Base-by-base conservation (phyloP, 208 protist species). In the Acanthamoeba comandoni region DNA sequence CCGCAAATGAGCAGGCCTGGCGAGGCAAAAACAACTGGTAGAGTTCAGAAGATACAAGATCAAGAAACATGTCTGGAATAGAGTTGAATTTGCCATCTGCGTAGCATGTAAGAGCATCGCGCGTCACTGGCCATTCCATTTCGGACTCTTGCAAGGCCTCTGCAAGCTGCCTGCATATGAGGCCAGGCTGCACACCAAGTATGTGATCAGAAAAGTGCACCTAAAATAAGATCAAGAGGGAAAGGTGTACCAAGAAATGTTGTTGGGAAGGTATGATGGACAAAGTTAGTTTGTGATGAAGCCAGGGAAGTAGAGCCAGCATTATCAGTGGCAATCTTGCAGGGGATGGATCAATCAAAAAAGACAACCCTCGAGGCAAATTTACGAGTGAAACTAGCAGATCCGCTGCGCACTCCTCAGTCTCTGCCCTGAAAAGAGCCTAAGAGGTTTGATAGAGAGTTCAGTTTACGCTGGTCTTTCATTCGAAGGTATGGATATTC, bases 21-120 rank as follows among this genome's bases (percentile, higher is more conserved):
- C 22, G n/a, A 29, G 58, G 58, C n/a, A 65, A 65, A 26, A 22
- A 65, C 58, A 65, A 65, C 58, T 22, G 24, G 24, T 65, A 65
- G 24, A 65, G 58, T 65, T 65, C 58, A 8, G 58, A 65, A 65
- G 22, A 65, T 29, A 65, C 58, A 26, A 65, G 58, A 65, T 65
- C 58, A 22, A 65, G 58, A 65, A 65, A 65, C 22, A 65, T 65
- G 24, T 65, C 58, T 5, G 58, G 58, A 4, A 65, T 65, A 4
- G 58, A 29, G 24, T 65, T 65, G 24, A 65, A 65, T 26, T 65
- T 65, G 58, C 58, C 58, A 65, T 65, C 58, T 65, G 58, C 58
- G 24, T 65, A 65, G 58, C 58, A 65, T 1, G n/a, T 22, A 22
- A 65, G 24, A 65, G 58, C 58, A 5, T 65, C 58, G 1, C n/a